Evolutionary conservation across 2,329 filamentous ascomycete species (phyloP).

Genomic region (Nigrograna mackinnonii): DNA sequence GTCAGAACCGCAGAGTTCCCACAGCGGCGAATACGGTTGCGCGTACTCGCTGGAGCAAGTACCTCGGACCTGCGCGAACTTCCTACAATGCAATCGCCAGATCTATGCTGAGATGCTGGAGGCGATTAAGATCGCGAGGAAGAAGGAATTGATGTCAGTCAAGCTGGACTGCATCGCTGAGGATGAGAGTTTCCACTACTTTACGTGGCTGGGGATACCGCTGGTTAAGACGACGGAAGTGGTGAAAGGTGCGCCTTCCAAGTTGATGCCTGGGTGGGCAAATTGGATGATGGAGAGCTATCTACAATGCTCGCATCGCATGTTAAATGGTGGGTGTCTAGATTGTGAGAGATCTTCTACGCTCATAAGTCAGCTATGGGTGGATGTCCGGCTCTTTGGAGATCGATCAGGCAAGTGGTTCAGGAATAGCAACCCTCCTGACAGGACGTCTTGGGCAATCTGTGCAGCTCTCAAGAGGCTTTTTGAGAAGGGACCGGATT

Average conservation of each 20-base stretch:
- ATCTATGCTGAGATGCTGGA: slow-evolving; percentile 31
- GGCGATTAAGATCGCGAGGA: slow-evolving; percentile 19
- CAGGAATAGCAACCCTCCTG: slow-evolving; percentile 17
- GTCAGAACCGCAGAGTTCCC: slow-evolving; percentile 16
- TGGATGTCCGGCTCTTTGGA: slow-evolving; percentile 32
- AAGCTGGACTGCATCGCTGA: slow-evolving; percentile 34
- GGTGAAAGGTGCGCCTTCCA: slow-evolving; percentile 4
- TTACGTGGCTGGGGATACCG: slow-evolving; percentile 34
- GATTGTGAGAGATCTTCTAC: slow-evolving; percentile 10
- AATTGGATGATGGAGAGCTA: slow-evolving; percentile 13
- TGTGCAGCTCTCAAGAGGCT: slow-evolving; percentile 36
- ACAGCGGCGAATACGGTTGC: slow-evolving; percentile 26
- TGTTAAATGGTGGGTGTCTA: slow-evolving; percentile 9
- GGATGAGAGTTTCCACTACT: slow-evolving; percentile 32
- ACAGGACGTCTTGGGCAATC: slow-evolving; percentile 36
- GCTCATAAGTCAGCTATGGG: slow-evolving; percentile 25
- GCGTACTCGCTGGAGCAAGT: slow-evolving; percentile 21
- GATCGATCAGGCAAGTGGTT: slow-evolving; percentile 21
- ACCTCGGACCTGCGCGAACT: slow-evolving; percentile 31
- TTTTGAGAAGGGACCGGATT: slow-evolving; percentile 27
- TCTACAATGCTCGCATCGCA: slow-evolving; percentile 7
- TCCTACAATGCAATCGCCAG: slow-evolving; percentile 33
- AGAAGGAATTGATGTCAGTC: slow-evolving; percentile 16
- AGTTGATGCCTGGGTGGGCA: slow-evolving; percentile 20
- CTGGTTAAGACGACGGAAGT: slow-evolving; percentile 22